These are phyloP conservation scores for Ampelomyces quisqualis DNA, from an alignment of 2,329 filamentous ascomycete genomes.

Conservation along the genomic window DNA sequence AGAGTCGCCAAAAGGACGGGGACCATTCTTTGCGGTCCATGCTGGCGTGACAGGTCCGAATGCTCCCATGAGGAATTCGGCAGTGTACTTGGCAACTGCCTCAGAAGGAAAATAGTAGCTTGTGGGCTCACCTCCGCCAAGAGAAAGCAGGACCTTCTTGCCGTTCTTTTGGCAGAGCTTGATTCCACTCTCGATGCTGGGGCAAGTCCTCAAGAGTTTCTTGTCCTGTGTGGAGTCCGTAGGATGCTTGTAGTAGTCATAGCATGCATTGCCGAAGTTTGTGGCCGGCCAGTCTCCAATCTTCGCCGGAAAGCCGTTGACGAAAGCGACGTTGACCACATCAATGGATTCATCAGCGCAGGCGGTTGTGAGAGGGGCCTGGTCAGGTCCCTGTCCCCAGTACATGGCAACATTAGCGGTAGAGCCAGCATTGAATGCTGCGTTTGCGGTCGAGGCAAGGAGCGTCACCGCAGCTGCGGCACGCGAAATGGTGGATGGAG, in stretches of 20 bases:
- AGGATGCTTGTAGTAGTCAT: constrained; percentile 39
- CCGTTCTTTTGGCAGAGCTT: constrained; percentile 34
- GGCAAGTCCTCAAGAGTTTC: constrained; percentile 48
- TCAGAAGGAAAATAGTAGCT: constrained; percentile 49
- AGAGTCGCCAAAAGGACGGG: constrained; percentile 52
- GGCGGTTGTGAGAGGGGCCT: constrained; percentile 52
- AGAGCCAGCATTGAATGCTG: constrained; percentile 45
- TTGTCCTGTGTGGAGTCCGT: constrained; percentile 40
- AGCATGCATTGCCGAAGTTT: constrained; percentile 58
- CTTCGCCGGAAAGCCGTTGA: constrained; percentile 56
- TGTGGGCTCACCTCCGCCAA: constrained; percentile 48
- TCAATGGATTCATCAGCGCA: constrained; percentile 56
- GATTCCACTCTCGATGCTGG: constrained; percentile 43
- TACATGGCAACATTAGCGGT: constrained; percentile 56
- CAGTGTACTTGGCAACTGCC: constrained; percentile 48
- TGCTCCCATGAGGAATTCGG: constrained; percentile 53
- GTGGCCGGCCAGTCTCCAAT: constrained; percentile 52
- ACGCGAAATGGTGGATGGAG: constrained; percentile 26
- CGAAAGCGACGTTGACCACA: constrained; percentile 58
- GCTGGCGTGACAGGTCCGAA: constrained; percentile 48
- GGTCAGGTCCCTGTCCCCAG: constrained; percentile 56
- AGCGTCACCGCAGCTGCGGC: constrained; percentile 41
- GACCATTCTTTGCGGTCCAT: constrained; percentile 32
- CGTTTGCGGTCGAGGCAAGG: constrained; percentile 39
- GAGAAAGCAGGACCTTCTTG: constrained; percentile 47